Evolutionary conservation across 768 basidiomycete genomes (phyloP), one percentile per base, ranked within the genome.

Genomic region (Tulasnella sp.): DNA sequence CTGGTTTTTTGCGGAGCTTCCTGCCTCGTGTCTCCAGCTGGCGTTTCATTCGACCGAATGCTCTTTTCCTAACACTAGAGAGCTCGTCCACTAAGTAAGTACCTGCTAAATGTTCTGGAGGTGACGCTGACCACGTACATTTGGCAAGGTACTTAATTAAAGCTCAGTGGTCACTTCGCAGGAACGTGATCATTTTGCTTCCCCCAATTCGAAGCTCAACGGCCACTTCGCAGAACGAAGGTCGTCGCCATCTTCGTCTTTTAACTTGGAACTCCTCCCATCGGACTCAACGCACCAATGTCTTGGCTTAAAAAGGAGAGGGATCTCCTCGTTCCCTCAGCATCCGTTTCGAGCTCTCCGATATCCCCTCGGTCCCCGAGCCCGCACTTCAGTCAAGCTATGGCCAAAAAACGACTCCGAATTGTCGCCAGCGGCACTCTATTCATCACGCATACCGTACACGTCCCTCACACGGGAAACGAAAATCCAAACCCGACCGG

Each of bases 391-490:
- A 46, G 18, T 40, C 75, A 74, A 42, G n/a, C 20, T n/a, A 64
- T 60, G 72, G 72, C 81, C 7, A 79, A 72, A n/a, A 44, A 48
- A 20, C 72, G 79, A 34, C 72, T 83, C 22, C 44, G 81, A 12
- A 82, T 96, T 37, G 89, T 96, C 58, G 93, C 93, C 2, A 92
- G 92, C 18, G 94, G 94, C 20, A 93, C 94, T 14, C 89, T 96
- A 58, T 96, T 96, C 84, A 85, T 93, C 69, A 94, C 93, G 7
- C 92, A 95, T 84, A 92, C 91, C 0, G 89, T 96, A 75, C 87
- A 88, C 54, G 83, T 96, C 4, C 90, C 91, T 31, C 84, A 88
- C 20, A 90, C 22, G 31, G 44, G 40, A 37, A 81, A 54, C 34
- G 64, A 79, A 31, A 72, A 46, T n/a, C 34, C 34, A 34, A 48